Conservation (phyloP, 345 rosid genomes). For the Populus davidiana region DNA sequence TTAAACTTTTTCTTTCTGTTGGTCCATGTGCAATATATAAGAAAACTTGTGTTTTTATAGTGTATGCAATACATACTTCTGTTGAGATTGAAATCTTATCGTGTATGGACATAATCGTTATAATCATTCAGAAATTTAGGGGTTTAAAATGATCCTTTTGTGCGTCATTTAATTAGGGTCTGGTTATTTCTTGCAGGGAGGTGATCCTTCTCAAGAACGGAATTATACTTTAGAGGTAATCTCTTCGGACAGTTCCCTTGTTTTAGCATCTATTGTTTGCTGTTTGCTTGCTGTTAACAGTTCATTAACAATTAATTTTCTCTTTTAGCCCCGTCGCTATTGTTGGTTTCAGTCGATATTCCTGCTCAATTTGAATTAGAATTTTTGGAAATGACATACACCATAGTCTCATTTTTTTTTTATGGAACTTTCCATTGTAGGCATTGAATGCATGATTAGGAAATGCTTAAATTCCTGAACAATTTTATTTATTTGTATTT, state of each 20-base stretch:
- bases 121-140: background rate
- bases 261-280: background rate
- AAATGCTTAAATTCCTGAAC: background rate
- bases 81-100: no score
- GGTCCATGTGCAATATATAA: no score
- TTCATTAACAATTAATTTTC: background rate
- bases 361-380: background rate
- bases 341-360: background rate
- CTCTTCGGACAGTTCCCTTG: background rate
- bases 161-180: background rate
- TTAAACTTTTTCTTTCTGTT: background rate
- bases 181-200: constrained; percentile 46
- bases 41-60: no score
- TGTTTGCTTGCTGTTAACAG: background rate
- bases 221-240: constrained; percentile 65
- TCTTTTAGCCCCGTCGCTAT: background rate
- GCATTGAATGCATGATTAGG: background rate
- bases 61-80: no score
- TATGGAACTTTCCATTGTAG: background rate
- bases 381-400: background rate
- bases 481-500: background rate
- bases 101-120: no score
- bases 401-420: no score
- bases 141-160: background rate
- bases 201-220: constrained; percentile 66